A percentile compares a stretch with the other conserved stretches of the same genome.
phyloP scores from a whole-genome alignment of 176 grass and related monocot genomes.

The Areca catechu region DNA sequence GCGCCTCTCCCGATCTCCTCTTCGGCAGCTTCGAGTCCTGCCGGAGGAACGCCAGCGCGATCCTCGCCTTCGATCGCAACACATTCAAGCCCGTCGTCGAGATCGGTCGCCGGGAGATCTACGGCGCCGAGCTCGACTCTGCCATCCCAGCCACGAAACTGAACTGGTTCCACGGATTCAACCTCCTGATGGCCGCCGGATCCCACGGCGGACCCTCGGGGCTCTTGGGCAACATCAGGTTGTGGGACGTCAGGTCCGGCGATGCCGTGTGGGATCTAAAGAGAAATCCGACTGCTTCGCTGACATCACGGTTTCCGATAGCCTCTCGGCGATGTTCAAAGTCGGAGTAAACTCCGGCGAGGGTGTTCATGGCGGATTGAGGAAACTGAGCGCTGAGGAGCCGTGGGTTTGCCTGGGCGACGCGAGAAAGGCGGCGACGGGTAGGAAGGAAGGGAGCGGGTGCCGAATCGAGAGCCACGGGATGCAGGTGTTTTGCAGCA shows the following conservation, averaged over 20 bases:
- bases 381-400: constrained; percentile 46
- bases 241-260: constrained; percentile 67
- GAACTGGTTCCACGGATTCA: constrained; percentile 38
- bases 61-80: constrained; percentile 62
- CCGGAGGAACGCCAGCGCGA: constrained; percentile 55
- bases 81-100: constrained; percentile 42
- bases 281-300: constrained; percentile 72
- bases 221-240: constrained; percentile 45
- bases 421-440: constrained; percentile 1
- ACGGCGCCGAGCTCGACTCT: constrained; percentile 43
- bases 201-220: constrained; percentile 56
- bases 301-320: constrained; percentile 41
- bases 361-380: constrained; percentile 79
- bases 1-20: constrained; percentile 23
- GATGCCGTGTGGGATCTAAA: constrained; percentile 38
- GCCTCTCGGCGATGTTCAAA: constrained; percentile 54
- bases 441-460: constrained; percentile 52
- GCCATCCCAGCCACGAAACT: constrained; percentile 68
- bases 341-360: constrained; percentile 53
- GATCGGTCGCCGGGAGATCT: constrained; percentile 60
- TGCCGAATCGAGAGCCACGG: constrained; percentile 58
- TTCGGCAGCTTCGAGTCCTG: constrained; percentile 73
- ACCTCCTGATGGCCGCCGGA: constrained; percentile 57
- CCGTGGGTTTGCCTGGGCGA: constrained; percentile 55
- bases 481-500: constrained; percentile 53